Base-by-base conservation (phyloP, 352 stramenopile species). In the Detonula confervacea region DNA sequence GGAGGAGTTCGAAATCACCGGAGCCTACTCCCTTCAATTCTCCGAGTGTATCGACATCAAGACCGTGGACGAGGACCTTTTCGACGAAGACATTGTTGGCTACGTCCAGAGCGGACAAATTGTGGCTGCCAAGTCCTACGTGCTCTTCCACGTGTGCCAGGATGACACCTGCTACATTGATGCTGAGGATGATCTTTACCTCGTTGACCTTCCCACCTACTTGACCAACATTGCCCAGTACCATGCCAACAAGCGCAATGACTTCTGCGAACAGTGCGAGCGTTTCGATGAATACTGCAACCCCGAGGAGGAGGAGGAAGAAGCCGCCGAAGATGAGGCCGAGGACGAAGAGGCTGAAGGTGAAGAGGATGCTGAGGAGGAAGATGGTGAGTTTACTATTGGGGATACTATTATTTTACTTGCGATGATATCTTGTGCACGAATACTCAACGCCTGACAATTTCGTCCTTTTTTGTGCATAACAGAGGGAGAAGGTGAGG, bases 161-260 rank as follows among this genome's bases (percentile, higher is more conserved):
- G 46, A 59, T 1, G 63, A 47, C 3, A 49, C 24, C 27, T 73
- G 73, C 46, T 59, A 60, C n/a, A 66, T 54, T 8, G 73, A 81
- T 5, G 22, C 14, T 24, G 35, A 75, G 1, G 65, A 73, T 22
- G 73, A 75, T 70, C 22, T 75, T 5, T 81, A 81, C 27, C 52
- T 81, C 42, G 76, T 84, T 11, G 76, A 84, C 22, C 55, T 84
- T 20, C 8, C 20, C 2, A 84, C 76, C n/a, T 84, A 84, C 22
- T 24, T 78, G 12, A 56, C 44, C 4, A 80, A 77, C 46, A 52
- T 84, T 30, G 76, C 76, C 4, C 56, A 29, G 14, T 84, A 80
- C 47, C 42, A 76, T 52, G 69, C 61, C 22, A 77, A 79, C 44
- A 79, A 84, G 42, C 56, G 64, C 27, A 51, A 7, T 7, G 61